These are phyloP conservation scores for Candida methanosorbosa DNA, from an alignment of 805 yeast species.

Conservation along the genomic window DNA sequence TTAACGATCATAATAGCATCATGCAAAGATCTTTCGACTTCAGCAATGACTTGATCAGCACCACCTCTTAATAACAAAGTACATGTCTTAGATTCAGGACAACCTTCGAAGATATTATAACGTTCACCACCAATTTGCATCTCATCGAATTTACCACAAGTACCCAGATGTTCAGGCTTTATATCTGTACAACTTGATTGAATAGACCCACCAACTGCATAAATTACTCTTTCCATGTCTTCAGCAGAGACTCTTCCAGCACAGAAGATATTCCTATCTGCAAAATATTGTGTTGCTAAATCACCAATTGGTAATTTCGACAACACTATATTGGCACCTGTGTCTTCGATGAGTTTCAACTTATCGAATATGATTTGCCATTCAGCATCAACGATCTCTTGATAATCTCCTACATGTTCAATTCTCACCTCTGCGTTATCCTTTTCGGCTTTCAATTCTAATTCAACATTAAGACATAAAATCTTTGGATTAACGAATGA, in stretches of 20 bases:
- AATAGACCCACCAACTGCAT: conserved; percentile 89
- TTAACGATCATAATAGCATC: conserved; percentile 99
- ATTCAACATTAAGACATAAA: conserved; percentile 79
- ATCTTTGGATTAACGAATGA: conserved; percentile 71
- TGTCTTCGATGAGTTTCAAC: conserved; percentile 67
- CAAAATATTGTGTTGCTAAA: conserved; percentile 97
- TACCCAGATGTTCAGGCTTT: conserved; percentile 64
- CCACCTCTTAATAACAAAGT: conserved; percentile 94
- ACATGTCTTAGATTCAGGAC: conserved; percentile 89
- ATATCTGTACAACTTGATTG: conserved; percentile 76
- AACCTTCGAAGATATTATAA: conserved; percentile 86
- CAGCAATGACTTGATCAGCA: conserved; percentile 97
- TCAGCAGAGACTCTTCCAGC: conserved; percentile 90
- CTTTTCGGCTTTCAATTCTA: conserved; percentile 95
- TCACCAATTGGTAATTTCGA: conserved; percentile 97
- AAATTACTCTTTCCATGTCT: conserved; percentile 86
- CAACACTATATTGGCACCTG: conserved; percentile 90
- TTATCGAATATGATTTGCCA: conserved; percentile 90
- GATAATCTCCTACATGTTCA: conserved; percentile 88
- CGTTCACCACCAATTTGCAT: conserved; percentile 94
- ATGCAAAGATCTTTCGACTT: conserved; percentile 94
- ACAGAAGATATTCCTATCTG: conserved; percentile 92
- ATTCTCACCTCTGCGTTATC: conserved; percentile 98
- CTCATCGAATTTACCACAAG: conserved; percentile 83
- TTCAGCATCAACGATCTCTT: conserved; percentile 97